Conservation (phyloP, 2,329 filamentous ascomycete species). For the Fusarium aywerte region DNA sequence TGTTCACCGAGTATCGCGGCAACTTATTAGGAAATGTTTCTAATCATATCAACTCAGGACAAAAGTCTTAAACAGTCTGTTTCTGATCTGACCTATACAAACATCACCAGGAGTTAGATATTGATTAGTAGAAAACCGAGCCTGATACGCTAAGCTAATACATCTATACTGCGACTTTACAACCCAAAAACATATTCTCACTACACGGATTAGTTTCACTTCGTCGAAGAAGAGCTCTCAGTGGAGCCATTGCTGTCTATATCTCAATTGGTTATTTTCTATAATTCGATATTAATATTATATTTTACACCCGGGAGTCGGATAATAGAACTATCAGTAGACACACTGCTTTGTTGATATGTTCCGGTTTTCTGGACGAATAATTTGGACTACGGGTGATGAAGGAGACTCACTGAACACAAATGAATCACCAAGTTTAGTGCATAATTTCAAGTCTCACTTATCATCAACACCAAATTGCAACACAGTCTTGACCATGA, state of each 20-base stretch:
- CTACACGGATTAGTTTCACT: not conserved
- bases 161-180: not conserved
- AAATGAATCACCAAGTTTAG: not conserved
- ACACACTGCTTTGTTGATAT: not conserved
- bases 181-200: not conserved
- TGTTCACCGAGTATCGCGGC: not conserved
- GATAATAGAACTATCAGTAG: not conserved
- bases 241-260: not conserved
- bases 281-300: not conserved
- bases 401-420: not conserved
- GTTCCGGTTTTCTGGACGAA: not conserved
- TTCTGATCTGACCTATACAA: too few relatives aligned
- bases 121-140: too few relatives aligned
- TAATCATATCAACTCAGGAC: too few relatives aligned
- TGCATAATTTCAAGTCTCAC: not conserved
- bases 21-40: not conserved
- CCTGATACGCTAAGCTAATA: not conserved
- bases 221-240: not conserved
- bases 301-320: too few relatives aligned
- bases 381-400: not conserved
- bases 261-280: not conserved
- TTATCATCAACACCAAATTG: not conserved
- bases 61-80: too few relatives aligned
- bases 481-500: conserved; percentile 2
- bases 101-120: too few relatives aligned